Base-by-base conservation (phyloP, 495 filamentous ascomycete genomes). In the Wilcoxina mikolae region DNA sequence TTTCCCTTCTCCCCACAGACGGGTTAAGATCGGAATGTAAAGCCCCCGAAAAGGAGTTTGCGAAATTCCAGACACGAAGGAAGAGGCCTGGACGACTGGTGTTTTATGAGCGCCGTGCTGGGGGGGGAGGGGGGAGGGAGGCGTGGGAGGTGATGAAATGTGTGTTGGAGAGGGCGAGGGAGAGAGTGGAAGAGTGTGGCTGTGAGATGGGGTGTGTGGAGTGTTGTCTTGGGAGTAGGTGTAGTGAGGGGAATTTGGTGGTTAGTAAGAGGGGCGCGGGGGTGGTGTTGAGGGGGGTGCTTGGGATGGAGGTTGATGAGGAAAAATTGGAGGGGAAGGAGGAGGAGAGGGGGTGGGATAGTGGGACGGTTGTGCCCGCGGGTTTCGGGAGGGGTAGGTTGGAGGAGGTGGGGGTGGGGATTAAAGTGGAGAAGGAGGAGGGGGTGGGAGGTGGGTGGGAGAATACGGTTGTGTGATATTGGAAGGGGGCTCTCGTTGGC, bases 21-120 rank as follows among this genome's bases (percentile, higher is more conserved):
- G 89, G 94, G 56, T 87, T 96, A 15, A 80, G 85, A 18, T 96
- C 91, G 0, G 91, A 96, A 70, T 98, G 91, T 62, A 96, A 98
- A 69, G 71, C 74, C 56, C 73, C 76, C 0, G 66, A 79, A 23
- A 89, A 87, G 62, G 84, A 88, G 58, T 88, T 95, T 44, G 81
- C 85, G 18, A 79, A 81, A 60, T 78, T 79, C 53, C 80, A 85
- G 63, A 81, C 78, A 12, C 67, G 69, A 0, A 76, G 91, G n/a
- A 93, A 91, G 67, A 74, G 91, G 4, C 90, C 91, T 0, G 91
- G 89, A 0, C 71, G 91, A 9, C 70, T 98, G 53, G 94, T 87
- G 0, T 94, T 98, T 69, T 96, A 95, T 67, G 91, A 98, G 62
- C 82, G 86, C 7, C 91, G 91, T 67, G 91, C 88, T 18, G 91